These are phyloP conservation scores for Colletotrichum echinochloae DNA, from an alignment of 2,329 filamentous ascomycete species.

Conservation along the genomic window DNA sequence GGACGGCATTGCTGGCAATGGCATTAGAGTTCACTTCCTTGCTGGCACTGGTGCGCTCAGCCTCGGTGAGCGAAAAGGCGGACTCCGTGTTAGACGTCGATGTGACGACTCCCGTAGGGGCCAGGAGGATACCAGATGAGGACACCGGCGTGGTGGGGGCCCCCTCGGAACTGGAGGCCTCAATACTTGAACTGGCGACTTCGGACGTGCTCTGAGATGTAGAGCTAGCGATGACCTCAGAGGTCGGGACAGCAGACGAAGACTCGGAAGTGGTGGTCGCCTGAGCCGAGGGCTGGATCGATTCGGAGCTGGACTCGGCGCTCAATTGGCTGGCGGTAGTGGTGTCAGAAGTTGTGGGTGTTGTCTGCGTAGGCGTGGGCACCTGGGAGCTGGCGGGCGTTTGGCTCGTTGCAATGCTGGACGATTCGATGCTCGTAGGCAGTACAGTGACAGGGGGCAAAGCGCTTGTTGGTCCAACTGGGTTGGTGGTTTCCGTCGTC, in stretches of 20 bases:
- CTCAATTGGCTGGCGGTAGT: slow-evolving; percentile 13
- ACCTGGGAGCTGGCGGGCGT: neutral
- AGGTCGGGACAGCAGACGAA: neutral
- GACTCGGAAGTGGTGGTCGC: slow-evolving; percentile 10
- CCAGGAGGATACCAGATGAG: slow-evolving; percentile 47
- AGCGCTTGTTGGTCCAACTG: slow-evolving; percentile 28
- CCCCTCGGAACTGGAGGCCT: no score
- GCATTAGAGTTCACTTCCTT: slow-evolving; percentile 2
- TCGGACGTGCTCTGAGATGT: slow-evolving; percentile 30
- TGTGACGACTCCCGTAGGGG: slow-evolving; percentile 50
- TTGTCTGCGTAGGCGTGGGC: slow-evolving; percentile 17
- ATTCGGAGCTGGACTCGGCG: neutral
- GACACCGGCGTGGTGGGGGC: slow-evolving; percentile 18
- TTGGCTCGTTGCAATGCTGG: slow-evolving; percentile 10
- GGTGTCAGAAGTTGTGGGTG: slow-evolving; percentile 35
- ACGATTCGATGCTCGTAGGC: slow-evolving; percentile 38
- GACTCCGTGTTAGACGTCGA: slow-evolving; percentile 30
- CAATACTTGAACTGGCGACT: slow-evolving; percentile 4
- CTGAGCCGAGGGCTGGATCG: neutral
- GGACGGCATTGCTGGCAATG: neutral
- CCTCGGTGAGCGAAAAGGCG: neutral
- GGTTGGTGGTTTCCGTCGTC: slow-evolving; percentile 33
- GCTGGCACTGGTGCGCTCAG: slow-evolving; percentile 7
- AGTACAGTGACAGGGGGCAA: slow-evolving; percentile 38
- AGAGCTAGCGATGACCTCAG: slow-evolving; percentile 14